Percentiles rank a stretch among this genome's conserved stretches.
Conservation (phyloP, 1,284 basidiomycete species). For the Cryptococcus amylolentus region DNA sequence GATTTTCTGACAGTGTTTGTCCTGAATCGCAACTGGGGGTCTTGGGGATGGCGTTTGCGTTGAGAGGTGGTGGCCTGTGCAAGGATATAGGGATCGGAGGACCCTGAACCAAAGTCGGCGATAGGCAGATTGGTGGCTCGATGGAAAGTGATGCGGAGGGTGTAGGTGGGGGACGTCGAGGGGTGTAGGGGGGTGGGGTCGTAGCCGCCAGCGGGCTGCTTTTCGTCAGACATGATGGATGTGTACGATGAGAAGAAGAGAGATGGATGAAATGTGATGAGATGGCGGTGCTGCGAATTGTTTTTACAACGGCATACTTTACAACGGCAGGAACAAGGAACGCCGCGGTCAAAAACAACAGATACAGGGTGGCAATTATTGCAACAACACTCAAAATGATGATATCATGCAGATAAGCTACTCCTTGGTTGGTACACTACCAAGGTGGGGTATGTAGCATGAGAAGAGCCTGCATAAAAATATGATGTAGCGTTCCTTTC, state of each 20-base stretch:
- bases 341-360: too few species aligned
- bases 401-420: too few species aligned
- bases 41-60: constrained; percentile 29
- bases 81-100: constrained; percentile 52
- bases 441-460: too few species aligned
- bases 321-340: too few species aligned
- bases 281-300: too few species aligned
- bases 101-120: constrained; percentile 47
- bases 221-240: constrained; percentile 8
- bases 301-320: too few species aligned
- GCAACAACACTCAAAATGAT: too few species aligned
- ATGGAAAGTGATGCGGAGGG: constrained; percentile 52
- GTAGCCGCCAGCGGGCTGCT: constrained; percentile 35
- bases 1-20: constrained; percentile 49
- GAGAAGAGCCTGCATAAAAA: too few species aligned
- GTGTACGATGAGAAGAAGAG: neutral
- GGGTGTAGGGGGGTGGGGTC: constrained; percentile 35
- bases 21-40: constrained; percentile 49
- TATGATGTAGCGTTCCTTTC: too few species aligned
- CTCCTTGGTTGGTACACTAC: too few species aligned
- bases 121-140: constrained; percentile 51
- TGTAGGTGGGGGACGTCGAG: constrained; percentile 38
- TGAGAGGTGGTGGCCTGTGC: constrained; percentile 37
- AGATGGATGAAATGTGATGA: neutral
- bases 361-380: too few species aligned